These are phyloP conservation scores for Orychophragmus violaceus DNA, from an alignment of 345 rosid genomes.

Conservation along the genomic window DNA sequence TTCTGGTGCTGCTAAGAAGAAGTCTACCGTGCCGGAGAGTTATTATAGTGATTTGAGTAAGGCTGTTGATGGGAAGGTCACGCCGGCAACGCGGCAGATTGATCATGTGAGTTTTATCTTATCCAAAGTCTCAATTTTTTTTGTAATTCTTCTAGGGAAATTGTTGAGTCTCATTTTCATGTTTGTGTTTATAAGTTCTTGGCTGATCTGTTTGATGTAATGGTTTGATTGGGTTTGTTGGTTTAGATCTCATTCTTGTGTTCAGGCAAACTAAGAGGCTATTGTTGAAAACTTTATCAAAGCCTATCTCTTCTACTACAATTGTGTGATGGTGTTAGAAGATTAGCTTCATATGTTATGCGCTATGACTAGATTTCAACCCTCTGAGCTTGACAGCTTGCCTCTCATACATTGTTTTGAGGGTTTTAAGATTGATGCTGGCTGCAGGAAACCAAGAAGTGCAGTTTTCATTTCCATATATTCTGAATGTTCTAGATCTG, in stretches of 20 bases:
- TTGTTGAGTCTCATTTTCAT: neutral
- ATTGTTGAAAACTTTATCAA: neutral
- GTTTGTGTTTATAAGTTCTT: neutral
- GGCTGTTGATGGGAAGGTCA: constrained; percentile 93
- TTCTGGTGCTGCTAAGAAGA: constrained; percentile 99
- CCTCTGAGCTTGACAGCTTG: neutral
- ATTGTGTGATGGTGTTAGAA: neutral
- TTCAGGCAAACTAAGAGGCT: neutral
- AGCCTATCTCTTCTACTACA: neutral
- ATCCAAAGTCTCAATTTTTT: neutral
- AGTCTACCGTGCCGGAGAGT: constrained; percentile 95
- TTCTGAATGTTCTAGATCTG: neutral
- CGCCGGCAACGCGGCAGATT: constrained; percentile 91
- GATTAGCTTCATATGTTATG: neutral
- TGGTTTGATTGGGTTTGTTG: neutral
- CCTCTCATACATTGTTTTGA: neutral
- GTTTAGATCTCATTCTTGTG: constrained; percentile 8
- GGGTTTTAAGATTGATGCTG: neutral
- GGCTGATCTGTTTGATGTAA: too few relatives aligned
- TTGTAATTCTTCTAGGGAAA: neutral
- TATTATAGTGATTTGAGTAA: constrained; percentile 76
- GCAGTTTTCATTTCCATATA: too few relatives aligned
- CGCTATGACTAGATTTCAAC: neutral
- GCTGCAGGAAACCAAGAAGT: too few relatives aligned
- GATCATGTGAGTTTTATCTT: constrained; percentile 72